Conservation (phyloP, 1,284 basidiomycete genomes). For the Boletellus sp. region DNA sequence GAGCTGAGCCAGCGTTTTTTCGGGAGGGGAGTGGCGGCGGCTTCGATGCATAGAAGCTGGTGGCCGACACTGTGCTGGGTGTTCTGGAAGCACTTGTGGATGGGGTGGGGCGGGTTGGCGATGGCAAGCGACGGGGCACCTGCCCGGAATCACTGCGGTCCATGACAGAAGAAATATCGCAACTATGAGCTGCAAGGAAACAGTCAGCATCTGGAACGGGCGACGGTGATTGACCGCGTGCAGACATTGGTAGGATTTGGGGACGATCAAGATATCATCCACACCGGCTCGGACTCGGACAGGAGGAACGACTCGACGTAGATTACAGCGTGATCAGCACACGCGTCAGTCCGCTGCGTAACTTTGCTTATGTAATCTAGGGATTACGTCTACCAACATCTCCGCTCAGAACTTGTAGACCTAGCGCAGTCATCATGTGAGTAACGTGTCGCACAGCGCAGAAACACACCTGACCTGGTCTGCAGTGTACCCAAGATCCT, state of each 20-base stretch:
- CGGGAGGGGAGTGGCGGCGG: conserved; percentile 33
- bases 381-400: conserved; percentile 1
- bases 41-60: conserved; percentile 30
- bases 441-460: background rate
- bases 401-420: conserved; percentile 53
- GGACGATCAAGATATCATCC: conserved; percentile 24
- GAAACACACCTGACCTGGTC: conserved; percentile 58
- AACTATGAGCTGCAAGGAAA: background rate
- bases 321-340: conserved; percentile 20
- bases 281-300: background rate
- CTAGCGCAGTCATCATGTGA: conserved; percentile 32
- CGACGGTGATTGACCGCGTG: conserved; percentile 1
- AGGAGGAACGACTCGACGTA: conserved; percentile 5
- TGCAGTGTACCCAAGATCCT: conserved; percentile 82
- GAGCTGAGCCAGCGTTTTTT: conserved; percentile 29
- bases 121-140: conserved; percentile 19
- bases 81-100: conserved; percentile 17
- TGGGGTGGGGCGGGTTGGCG: conserved; percentile 20
- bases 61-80: conserved; percentile 24
- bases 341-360: conserved; percentile 28
- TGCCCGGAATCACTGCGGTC: conserved; percentile 24
- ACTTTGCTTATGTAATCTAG: conserved; percentile 30
- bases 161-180: conserved; percentile 17
- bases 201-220: conserved; percentile 9
- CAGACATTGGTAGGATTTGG: conserved; percentile 1